Conservation (phyloP, 345 rosid genomes). For the Sonneratia caseolaris region DNA sequence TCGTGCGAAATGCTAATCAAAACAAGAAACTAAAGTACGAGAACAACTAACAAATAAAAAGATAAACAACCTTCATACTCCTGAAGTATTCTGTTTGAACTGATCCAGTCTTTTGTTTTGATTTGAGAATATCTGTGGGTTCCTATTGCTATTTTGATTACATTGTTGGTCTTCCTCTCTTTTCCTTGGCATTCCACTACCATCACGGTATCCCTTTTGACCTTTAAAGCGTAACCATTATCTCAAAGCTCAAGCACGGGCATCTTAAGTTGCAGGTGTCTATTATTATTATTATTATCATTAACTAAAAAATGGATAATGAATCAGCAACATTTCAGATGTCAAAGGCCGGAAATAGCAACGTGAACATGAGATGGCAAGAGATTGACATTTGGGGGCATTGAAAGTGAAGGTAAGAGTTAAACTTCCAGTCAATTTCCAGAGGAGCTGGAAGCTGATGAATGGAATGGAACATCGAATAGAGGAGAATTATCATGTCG, state of each 20-base stretch:
- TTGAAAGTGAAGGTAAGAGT: neutral
- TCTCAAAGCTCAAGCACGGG: neutral
- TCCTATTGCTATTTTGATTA: too few species aligned
- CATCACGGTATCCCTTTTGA: neutral
- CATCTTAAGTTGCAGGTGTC: too few species aligned
- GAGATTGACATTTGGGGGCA: neutral
- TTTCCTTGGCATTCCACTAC: neutral
- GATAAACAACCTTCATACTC: neutral
- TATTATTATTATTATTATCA: too few species aligned
- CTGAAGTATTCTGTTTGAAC: neutral
- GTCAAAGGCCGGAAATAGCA: neutral
- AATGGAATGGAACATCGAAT: neutral
- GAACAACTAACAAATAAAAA: neutral
- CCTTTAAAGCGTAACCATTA: neutral
- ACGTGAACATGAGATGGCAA: conserved; percentile 1
- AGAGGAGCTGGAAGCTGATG: neutral
- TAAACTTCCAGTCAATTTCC: neutral
- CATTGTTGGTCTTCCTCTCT: too few species aligned
- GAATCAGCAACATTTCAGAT: too few species aligned
- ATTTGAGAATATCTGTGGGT: too few species aligned
- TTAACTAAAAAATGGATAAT: too few species aligned
- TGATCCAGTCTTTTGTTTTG: neutral
- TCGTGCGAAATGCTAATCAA: neutral
- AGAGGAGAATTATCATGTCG: conserved; percentile 20
- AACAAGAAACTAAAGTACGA: neutral